phyloP scores from a whole-genome alignment of 2,329 filamentous ascomycete genomes.

The Byssothecium circinans region DNA sequence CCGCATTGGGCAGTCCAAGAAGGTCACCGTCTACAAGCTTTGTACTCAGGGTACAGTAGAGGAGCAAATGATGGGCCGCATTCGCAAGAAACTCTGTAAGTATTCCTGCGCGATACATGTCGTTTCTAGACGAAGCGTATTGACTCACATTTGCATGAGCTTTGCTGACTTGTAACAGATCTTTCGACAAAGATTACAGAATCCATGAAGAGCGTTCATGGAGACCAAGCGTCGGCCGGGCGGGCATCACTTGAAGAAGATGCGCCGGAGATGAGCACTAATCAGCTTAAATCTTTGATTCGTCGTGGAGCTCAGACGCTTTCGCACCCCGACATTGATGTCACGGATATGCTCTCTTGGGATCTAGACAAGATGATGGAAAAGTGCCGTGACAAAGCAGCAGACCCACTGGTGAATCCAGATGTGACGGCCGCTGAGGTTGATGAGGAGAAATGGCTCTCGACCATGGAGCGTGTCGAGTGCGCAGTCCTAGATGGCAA shows the following conservation, averaged over 20 bases:
- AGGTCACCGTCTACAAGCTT: constrained; percentile 59
- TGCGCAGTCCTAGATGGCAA: constrained; percentile 61
- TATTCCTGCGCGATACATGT: too few relatives aligned
- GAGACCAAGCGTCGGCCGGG: constrained; percentile 32
- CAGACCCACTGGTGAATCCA: constrained; percentile 43
- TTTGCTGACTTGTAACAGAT: constrained; percentile 25
- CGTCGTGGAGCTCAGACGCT: constrained; percentile 58
- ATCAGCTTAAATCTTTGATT: constrained; percentile 57
- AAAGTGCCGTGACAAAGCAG: constrained; percentile 57
- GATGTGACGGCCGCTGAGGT: constrained; percentile 43
- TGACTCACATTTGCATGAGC: too few relatives aligned
- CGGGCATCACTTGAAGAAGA: constrained; percentile 45
- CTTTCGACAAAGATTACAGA: constrained; percentile 63
- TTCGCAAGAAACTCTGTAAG: constrained; percentile 60
- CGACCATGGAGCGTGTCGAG: constrained; percentile 59
- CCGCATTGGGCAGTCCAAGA: constrained; percentile 57
- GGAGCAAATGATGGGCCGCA: constrained; percentile 60
- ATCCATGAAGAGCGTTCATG: constrained; percentile 58
- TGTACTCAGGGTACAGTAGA: constrained; percentile 61
- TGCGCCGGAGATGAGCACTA: constrained; percentile 55
- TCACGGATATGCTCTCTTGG: constrained; percentile 61
- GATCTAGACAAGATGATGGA: constrained; percentile 57
- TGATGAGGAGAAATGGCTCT: constrained; percentile 60
- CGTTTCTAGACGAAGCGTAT: too few relatives aligned
- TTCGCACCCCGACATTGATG: constrained; percentile 55